Base-by-base conservation (phyloP, 441 rosid genomes). In the Omphalea diandra region DNA sequence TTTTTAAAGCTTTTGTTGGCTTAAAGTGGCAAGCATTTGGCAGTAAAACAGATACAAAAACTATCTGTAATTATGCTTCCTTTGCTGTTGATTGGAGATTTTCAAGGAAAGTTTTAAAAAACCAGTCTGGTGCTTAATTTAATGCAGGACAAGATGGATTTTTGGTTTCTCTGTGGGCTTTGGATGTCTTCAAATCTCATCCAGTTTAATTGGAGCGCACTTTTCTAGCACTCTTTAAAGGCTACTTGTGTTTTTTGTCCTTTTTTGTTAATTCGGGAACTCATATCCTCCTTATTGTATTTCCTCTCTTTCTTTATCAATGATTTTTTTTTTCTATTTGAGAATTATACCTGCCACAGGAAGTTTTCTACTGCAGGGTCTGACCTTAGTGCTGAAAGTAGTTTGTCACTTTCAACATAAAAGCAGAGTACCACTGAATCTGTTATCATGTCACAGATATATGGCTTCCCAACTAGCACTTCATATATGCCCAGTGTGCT, bases 401-500 rank as follows among this genome's bases (percentile, higher is more conserved):
- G 83, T 79, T 72, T 81, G 20, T 87, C 91, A 24, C 85, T 83
- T 72, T 83, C 84, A 73, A 95, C 78, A 66, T 84, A 88, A 76
- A 87, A 85, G 75, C 97, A 90, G 68, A 86, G 83, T 67, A 90
- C 96, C 64, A 89, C 78, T 20, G 97, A 88, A 75, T 92, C 97
- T 54, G 99, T 79, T 73, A 84, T 70, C 81, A 90, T 86, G 82
- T 92, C 88, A 18, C 93, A 89, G 38, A 92, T 74, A 79, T 80
- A 89, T 71, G 87, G 90, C 79, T 89, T 92, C 74, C 93, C 91
- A 24, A 81, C 83, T 52, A 95, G 83, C 40, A 90, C 90, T 81
- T 95, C 99, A 69, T 87, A 95, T 69, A 92, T 83, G 49, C 99
- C 99, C 79, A 95, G 79, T 8, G 96, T 92, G 82, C 96, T 92